Percentiles rank a stretch among this genome's conserved stretches.
Conservation (phyloP, 805 yeast species). For the Wickerhamomyces silvicola region DNA sequence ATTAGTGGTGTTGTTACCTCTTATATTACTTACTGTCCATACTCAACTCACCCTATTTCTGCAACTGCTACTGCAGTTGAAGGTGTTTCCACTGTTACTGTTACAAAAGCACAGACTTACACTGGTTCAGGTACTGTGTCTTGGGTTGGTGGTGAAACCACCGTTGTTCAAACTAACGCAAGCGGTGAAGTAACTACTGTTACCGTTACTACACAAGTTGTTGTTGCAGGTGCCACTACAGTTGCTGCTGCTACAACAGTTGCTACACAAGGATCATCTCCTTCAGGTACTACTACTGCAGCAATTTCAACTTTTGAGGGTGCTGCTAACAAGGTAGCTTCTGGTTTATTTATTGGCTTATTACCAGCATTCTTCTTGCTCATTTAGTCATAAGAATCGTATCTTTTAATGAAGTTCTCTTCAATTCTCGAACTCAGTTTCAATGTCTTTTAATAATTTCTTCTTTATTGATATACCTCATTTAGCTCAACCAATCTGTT, state of each 20-base stretch:
- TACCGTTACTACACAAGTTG: conserved; percentile 1
- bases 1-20: conserved; percentile 1
- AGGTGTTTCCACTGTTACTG: neutral
- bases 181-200: neutral
- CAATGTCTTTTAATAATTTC: no score
- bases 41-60: neutral
- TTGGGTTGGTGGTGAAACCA: neutral
- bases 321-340: conserved; percentile 1
- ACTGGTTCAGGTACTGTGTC: neutral
- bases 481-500: no score
- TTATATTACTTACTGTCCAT: conserved; percentile 4
- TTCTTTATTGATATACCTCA: no score
- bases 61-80: no score
- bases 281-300: neutral
- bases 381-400: no score
- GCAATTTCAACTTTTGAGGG: conserved; percentile 2
- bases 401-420: no score
- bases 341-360: conserved; percentile 1
- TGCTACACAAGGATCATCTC: no score
- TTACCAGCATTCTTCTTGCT: conserved; percentile 1
- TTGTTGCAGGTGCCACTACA: neutral
- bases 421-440: no score
- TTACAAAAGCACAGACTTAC: neutral
- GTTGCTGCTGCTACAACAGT: neutral
- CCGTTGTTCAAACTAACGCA: neutral